These are phyloP conservation scores for Suillus decipiens DNA, from an alignment of 768 basidiomycete species.

Conservation along the genomic window DNA sequence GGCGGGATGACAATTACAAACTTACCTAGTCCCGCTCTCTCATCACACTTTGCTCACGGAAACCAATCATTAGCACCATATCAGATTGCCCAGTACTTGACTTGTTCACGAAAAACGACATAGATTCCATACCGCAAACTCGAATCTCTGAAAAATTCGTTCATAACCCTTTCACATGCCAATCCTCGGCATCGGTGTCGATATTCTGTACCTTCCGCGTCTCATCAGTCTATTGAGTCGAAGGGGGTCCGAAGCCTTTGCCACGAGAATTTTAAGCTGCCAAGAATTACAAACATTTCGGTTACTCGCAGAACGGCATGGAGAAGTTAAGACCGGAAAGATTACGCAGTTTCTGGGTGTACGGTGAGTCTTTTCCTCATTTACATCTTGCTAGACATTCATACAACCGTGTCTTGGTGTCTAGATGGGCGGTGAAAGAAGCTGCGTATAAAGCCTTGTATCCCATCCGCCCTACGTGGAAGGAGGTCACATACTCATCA, in stretches of 20 bases:
- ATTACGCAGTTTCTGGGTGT: conserved; percentile 64
- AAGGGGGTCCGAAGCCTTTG: conserved; percentile 47
- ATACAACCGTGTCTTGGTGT: background rate
- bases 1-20: background rate
- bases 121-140: background rate
- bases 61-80: background rate
- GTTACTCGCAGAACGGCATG: conserved; percentile 7
- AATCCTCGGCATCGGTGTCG: conserved; percentile 76
- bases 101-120: background rate
- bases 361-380: conserved; percentile 47
- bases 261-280: conserved; percentile 62
- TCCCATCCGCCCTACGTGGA: conserved; percentile 72
- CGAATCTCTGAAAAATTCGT: background rate
- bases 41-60: background rate
- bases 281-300: conserved; percentile 41
- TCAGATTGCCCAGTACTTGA: background rate
- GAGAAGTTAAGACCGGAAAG: conserved; percentile 15
- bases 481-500: conserved; percentile 58
- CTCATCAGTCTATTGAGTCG: conserved; percentile 56
- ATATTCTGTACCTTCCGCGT: conserved; percentile 70
- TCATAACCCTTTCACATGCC: conserved; percentile 39
- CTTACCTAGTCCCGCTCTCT: background rate
- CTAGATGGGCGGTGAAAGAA: conserved; percentile 84
- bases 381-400: background rate
- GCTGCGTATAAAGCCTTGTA: conserved; percentile 86